phyloP scores from a whole-genome alignment of 306 rosid species.

The Ziziphus jujuba region DNA sequence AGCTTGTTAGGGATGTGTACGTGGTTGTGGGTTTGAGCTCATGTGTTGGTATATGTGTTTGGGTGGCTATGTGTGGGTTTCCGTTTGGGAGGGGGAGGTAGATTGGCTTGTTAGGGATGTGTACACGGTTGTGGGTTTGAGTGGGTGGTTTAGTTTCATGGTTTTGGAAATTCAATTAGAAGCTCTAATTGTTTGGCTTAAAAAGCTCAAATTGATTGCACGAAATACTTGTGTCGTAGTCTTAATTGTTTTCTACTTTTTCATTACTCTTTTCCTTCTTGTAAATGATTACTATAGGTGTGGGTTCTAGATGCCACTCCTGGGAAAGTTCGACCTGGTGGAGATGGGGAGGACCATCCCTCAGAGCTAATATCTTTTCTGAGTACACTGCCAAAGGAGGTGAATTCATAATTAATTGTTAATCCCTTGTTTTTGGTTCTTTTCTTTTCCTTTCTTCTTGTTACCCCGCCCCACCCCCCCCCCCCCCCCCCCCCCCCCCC shows the following conservation, averaged over 20 bases:
- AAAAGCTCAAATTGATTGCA: not conserved
- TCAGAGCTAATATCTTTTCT: conserved; percentile 79
- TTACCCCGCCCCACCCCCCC: no score
- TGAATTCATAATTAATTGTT: conserved; percentile 26
- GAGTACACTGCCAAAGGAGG: conserved; percentile 74
- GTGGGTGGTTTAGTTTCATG: no score
- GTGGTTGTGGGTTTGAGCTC: no score
- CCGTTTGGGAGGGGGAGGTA: no score
- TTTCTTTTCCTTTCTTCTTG: no score
- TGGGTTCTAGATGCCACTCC: conserved; percentile 97
- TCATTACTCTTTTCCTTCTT: conserved; percentile 21
- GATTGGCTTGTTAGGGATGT: no score
- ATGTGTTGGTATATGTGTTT: not conserved
- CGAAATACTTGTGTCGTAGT: not conserved
- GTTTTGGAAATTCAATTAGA: no score
- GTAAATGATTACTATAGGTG: conserved; percentile 49
- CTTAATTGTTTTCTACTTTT: not conserved
- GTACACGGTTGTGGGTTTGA: no score
- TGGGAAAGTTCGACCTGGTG: conserved; percentile 84
- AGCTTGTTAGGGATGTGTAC: no score
- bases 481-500: no score
- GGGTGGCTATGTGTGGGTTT: not conserved
- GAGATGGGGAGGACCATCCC: conserved; percentile 97
- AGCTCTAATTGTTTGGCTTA: not conserved
- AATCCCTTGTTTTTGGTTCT: conserved; percentile 5